Conservation (phyloP, 176 grass and related monocot species). For the Hyparrhenia diplandra region DNA sequence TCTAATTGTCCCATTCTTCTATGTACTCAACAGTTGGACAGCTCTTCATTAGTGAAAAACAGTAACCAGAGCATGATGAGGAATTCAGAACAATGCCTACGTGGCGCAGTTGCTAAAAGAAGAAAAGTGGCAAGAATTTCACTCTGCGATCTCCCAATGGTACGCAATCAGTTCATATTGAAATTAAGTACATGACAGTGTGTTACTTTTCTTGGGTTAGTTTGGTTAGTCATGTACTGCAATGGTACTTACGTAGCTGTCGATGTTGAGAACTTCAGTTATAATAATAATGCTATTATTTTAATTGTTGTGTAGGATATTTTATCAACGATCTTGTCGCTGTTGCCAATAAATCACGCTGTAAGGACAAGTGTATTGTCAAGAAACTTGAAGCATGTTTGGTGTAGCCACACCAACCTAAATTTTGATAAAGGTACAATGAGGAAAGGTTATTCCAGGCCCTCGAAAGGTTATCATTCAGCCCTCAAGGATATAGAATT, state of each 20-base stretch:
- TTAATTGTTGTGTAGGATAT: not conserved
- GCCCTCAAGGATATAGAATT: not conserved
- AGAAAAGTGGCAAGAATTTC: not conserved
- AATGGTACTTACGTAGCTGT: not conserved
- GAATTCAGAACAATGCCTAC: not conserved
- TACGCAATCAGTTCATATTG: not conserved
- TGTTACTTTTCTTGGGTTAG: not conserved
- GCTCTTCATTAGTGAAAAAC: not conserved
- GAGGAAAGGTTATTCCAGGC: not conserved
- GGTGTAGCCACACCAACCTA: not conserved
- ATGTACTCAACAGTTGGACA: not conserved
- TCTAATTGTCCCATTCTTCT: too few relatives aligned
- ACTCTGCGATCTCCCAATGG: not conserved
- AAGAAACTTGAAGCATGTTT: not conserved
- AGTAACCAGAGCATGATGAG: not conserved
- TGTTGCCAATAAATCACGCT: not conserved
- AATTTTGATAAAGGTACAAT: not conserved
- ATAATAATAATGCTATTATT: not conserved
- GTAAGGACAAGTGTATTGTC: not conserved
- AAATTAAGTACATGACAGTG: not conserved
- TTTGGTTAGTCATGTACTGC: not conserved
- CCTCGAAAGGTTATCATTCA: not conserved
- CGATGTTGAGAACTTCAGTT: not conserved
- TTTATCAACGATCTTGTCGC: not conserved
- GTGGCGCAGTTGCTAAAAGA: not conserved